These are phyloP conservation scores for grape (Vitis vinifera) DNA, from an alignment of 164 flowering plant species.

Conservation along the genomic window ASM3070453v1 NC_081823.1:25533001-25533500, in stretches of 20 bases:
- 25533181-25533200: no score
- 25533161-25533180: no score
- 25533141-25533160: no score
- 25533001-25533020: conserved; percentile 17
- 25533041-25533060: conserved; percentile 36
- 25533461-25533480: conserved; percentile 15
- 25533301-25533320: not conserved
- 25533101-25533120: no score
- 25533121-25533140: no score
- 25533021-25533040: conserved; percentile 17
- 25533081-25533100: conserved; percentile 32
- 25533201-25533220: no score
- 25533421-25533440: not conserved
- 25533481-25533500: conserved; percentile 16
- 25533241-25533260: not conserved
- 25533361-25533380: conserved; percentile 1
- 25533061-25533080: conserved; percentile 64
- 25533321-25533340: conserved; percentile 7
- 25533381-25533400: not conserved
- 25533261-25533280: no score
- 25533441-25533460: not conserved
- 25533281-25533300: no score
- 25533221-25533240: not conserved
- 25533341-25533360: not conserved
- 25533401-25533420: not conserved